Evolutionary conservation across 163 green algal species (phyloP).

Genomic region (Chloromonas sp.): DNA sequence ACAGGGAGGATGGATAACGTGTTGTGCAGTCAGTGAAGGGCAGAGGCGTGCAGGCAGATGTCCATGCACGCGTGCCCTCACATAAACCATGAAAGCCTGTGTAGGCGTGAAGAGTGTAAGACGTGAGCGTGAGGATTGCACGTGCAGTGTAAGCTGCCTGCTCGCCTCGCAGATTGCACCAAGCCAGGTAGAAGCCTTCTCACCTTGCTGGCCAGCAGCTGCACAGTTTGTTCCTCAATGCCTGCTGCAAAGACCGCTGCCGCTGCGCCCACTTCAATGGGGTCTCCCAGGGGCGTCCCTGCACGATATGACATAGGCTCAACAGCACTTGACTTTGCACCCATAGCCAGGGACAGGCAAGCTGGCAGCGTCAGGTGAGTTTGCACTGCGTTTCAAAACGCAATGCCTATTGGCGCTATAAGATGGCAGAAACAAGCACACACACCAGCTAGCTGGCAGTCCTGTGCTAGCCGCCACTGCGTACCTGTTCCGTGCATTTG

Average conservation of each 20-base stretch:
- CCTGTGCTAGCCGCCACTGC: too few relatives aligned
- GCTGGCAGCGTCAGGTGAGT: too few relatives aligned
- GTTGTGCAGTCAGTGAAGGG: not conserved
- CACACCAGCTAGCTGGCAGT: too few relatives aligned
- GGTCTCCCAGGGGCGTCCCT: constrained; percentile 51
- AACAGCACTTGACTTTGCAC: too few relatives aligned
- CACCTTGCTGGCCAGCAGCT: not conserved
- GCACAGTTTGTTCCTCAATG: not conserved
- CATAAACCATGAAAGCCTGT: not conserved
- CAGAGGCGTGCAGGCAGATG: not conserved
- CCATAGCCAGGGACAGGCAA: too few relatives aligned
- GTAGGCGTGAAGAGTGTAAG: too few relatives aligned
- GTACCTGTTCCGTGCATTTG: constrained; percentile 72
- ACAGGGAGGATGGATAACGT: not conserved
- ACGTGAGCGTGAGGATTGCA: too few relatives aligned
- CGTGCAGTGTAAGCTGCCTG: too few relatives aligned
- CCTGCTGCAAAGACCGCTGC: not conserved
- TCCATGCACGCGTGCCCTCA: not conserved
- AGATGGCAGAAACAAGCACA: too few relatives aligned
- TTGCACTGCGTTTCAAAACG: too few relatives aligned
- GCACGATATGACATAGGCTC: not conserved
- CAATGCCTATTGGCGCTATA: too few relatives aligned
- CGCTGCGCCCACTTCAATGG: constrained; percentile 34
- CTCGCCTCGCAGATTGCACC: too few relatives aligned
- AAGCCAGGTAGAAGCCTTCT: not conserved